Evolutionary conservation across 257 asterid genomes (phyloP).

Genomic region (Solanum peruvianum): DNA sequence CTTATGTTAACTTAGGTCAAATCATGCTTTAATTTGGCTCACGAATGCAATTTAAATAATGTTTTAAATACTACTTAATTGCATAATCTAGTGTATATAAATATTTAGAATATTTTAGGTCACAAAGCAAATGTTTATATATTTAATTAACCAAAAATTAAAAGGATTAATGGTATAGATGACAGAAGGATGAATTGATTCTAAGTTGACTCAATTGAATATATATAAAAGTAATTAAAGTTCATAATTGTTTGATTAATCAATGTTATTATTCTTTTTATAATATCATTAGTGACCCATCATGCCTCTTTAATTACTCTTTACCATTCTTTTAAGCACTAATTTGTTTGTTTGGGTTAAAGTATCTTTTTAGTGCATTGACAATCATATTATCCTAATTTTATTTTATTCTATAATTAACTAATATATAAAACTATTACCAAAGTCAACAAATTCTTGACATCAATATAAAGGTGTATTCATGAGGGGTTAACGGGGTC

Average conservation of each 20-base stretch:
- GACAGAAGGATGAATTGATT: conserved; percentile 23
- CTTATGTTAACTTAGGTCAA: conserved; percentile 6
- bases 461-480: too few species aligned
- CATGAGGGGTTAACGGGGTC: too few species aligned
- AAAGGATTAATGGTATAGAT: neutral
- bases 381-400: neutral
- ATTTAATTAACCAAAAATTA: neutral
- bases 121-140: neutral
- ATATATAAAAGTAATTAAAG: neutral
- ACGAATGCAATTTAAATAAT: neutral
- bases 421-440: neutral
- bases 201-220: conserved; percentile 31
- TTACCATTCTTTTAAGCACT: neutral
- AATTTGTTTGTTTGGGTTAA: neutral
- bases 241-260: neutral
- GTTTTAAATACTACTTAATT: neutral
- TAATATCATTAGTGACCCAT: neutral
- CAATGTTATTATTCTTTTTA: neutral
- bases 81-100: neutral
- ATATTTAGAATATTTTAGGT: neutral
- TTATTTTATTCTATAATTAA: too few species aligned
- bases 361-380: neutral
- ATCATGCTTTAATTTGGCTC: neutral
- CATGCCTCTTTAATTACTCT: neutral
- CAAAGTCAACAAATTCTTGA: neutral